A percentile compares a stretch with the other conserved stretches of the same genome.
phyloP scores from a whole-genome alignment of 768 basidiomycete species.

The Kondoa subrosea region DNA sequence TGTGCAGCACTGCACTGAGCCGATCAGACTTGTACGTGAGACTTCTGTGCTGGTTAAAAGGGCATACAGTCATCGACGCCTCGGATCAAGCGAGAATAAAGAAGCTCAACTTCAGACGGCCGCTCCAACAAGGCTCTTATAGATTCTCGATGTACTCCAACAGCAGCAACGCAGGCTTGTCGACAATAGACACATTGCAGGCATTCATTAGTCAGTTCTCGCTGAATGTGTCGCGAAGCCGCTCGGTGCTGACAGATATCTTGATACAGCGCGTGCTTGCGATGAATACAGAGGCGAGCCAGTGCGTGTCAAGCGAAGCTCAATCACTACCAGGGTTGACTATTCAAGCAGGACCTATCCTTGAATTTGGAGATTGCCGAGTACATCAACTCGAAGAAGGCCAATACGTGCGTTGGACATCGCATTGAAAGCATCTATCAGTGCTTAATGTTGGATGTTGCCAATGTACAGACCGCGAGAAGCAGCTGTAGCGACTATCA shows the following conservation, averaged over 20 bases:
- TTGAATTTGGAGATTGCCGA: slow-evolving; percentile 86
- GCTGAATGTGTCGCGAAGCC: background rate
- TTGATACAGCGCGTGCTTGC: background rate
- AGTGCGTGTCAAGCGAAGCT: background rate
- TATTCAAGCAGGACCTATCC: slow-evolving; percentile 44
- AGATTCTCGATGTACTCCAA: background rate
- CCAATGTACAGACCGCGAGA: slow-evolving; percentile 67
- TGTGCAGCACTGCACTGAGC: too few relatives aligned
- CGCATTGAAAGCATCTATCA: slow-evolving; percentile 1
- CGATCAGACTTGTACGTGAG: too few relatives aligned
- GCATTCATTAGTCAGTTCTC: background rate
- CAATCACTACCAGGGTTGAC: background rate
- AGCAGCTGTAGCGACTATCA: slow-evolving; percentile 66
- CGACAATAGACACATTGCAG: background rate
- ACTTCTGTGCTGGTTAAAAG: too few relatives aligned
- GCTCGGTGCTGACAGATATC: too few relatives aligned
- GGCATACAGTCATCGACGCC: too few relatives aligned
- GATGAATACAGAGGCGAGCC: slow-evolving; percentile 4
- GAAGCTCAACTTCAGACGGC: too few relatives aligned
- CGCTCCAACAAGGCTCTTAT: too few relatives aligned
- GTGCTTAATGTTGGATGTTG: slow-evolving; percentile 1
- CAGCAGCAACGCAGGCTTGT: background rate
- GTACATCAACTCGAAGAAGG: slow-evolving; percentile 82
- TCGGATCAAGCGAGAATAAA: too few relatives aligned
- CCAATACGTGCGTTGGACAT: slow-evolving; percentile 53